phyloP scores from a whole-genome alignment of 352 stramenopile species.

The Globisporangium emineosum region DNA sequence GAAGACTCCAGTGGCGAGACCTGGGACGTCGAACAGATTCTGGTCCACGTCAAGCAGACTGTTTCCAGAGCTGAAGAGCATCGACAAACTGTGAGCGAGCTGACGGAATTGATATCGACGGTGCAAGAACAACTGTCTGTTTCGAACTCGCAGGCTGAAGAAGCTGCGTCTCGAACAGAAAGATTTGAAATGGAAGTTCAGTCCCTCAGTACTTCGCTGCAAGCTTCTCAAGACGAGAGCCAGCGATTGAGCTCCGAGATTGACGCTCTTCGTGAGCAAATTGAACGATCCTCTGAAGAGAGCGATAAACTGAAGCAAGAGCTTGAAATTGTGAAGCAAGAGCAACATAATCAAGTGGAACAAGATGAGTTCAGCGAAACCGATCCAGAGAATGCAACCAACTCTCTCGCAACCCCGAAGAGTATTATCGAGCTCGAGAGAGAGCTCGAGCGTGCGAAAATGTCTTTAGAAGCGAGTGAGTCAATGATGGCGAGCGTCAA shows the following conservation, averaged over 20 bases:
- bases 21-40: conserved; percentile 7
- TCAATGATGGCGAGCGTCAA: conserved; percentile 57
- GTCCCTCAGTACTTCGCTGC: conserved; percentile 20
- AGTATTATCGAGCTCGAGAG: conserved; percentile 13
- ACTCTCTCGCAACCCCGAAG: background rate
- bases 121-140: conserved; percentile 11
- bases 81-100: conserved; percentile 5
- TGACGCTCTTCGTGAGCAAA: conserved; percentile 19
- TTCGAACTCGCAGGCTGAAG: background rate
- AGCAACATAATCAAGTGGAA: background rate
- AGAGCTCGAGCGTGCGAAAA: conserved; percentile 31
- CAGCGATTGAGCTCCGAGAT: conserved; percentile 17
- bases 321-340: conserved; percentile 16
- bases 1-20: background rate
- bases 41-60: conserved; percentile 13
- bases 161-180: background rate
- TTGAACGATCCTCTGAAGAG: conserved; percentile 24
- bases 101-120: conserved; percentile 7
- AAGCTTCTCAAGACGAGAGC: conserved; percentile 19
- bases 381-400: background rate
- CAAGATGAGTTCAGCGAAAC: background rate
- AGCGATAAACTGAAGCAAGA: conserved; percentile 21
- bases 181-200: conserved; percentile 24
- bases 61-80: conserved; percentile 12
- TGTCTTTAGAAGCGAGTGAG: conserved; percentile 33